Percentiles rank a stretch among this genome's conserved stretches.
Conservation (phyloP, 1,139 yeast species). For the Candida anutae region DNA sequence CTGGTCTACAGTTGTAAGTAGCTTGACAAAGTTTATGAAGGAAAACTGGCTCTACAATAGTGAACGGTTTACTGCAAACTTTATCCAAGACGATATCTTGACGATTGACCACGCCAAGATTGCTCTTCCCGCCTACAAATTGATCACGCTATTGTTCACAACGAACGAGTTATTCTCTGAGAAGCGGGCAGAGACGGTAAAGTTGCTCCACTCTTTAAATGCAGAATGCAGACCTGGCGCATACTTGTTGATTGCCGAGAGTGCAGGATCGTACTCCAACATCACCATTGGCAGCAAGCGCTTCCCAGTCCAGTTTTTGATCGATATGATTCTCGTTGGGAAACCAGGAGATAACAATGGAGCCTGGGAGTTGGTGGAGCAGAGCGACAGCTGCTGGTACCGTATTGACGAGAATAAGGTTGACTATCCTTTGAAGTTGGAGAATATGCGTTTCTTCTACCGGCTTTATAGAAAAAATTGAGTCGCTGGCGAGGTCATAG, state of each 20-base stretch:
- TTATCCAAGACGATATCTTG: conserved; percentile 44
- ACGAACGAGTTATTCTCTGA: conserved; percentile 79
- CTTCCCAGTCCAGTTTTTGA: conserved; percentile 75
- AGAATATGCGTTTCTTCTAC: conserved; percentile 81
- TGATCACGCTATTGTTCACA: conserved; percentile 73
- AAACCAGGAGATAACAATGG: conserved; percentile 42
- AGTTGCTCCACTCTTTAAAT: conserved; percentile 47
- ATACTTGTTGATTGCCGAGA: conserved; percentile 62
- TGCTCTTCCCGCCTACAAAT: conserved; percentile 3
- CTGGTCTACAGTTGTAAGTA: conserved; percentile 52
- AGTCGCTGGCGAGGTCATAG: not conserved
- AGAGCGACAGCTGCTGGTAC: conserved; percentile 79
- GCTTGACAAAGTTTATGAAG: conserved; percentile 35
- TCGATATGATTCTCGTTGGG: conserved; percentile 65
- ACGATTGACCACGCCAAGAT: conserved; percentile 1
- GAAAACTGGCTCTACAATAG: conserved; percentile 45
- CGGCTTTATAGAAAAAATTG: conserved; percentile 55
- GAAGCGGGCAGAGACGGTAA: conserved; percentile 53
- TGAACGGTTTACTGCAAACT: conserved; percentile 35
- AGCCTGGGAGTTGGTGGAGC: conserved; percentile 57
- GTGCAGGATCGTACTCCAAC: conserved; percentile 87
- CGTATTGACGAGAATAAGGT: conserved; percentile 49
- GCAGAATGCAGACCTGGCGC: conserved; percentile 46
- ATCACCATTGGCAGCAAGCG: conserved; percentile 65
- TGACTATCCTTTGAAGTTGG: conserved; percentile 63